Conservation (phyloP, 768 basidiomycete genomes). For the Collybia sp. region DNA sequence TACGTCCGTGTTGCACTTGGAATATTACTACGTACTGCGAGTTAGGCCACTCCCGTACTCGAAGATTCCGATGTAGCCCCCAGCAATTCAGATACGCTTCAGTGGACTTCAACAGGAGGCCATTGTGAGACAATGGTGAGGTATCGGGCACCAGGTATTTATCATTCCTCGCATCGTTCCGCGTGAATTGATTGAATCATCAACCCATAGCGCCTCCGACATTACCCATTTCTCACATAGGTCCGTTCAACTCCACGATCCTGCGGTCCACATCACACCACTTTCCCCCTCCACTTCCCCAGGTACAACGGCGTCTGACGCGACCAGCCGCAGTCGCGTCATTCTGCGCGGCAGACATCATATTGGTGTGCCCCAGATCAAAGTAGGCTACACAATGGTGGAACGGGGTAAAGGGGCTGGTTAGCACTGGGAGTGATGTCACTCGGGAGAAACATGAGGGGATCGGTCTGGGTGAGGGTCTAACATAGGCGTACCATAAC, state of each 20-base stretch:
- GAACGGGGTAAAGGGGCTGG: too few species aligned
- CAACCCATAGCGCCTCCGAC: too few species aligned
- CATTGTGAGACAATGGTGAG: slow-evolving; percentile 53
- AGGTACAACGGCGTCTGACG: slow-evolving; percentile 41
- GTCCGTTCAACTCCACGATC: background rate
- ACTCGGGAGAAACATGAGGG: too few species aligned
- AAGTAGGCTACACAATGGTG: too few species aligned
- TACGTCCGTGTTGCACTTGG: slow-evolving; percentile 18
- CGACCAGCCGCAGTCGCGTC: slow-evolving; percentile 32
- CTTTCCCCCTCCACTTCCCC: slow-evolving; percentile 22
- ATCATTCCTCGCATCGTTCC: background rate
- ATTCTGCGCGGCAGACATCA: slow-evolving; percentile 52
- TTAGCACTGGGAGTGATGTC: too few species aligned
- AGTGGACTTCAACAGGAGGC: slow-evolving; percentile 48
- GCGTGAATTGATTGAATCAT: background rate
- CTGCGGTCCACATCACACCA: slow-evolving; percentile 35
- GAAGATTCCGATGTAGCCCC: slow-evolving; percentile 47
- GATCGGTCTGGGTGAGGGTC: too few species aligned
- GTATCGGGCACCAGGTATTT: slow-evolving; percentile 64
- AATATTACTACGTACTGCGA: background rate
- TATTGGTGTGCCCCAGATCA: slow-evolving; percentile 48
- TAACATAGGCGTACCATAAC: too few species aligned
- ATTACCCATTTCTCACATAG: background rate
- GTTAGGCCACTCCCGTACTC: slow-evolving; percentile 41
- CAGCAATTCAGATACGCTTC: slow-evolving; percentile 53